A percentile compares a stretch with the other conserved stretches of the same genome.
These are phyloP conservation scores for Batkoa obscura DNA, from an alignment of 371 early-diverging fungal species.

Conservation along the genomic window DNA sequence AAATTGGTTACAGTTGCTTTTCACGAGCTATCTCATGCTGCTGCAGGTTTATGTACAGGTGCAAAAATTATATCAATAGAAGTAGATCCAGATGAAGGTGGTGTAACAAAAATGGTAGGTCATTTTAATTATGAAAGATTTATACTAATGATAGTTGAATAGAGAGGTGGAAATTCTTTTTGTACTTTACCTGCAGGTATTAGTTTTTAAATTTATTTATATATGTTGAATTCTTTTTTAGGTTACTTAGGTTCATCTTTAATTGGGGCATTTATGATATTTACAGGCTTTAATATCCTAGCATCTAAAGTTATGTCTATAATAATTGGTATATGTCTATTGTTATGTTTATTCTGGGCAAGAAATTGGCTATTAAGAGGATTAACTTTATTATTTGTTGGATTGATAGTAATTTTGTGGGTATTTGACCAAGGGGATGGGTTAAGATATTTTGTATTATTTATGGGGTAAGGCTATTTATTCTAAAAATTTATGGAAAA, in stretches of 20 bases:
- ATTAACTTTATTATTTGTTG: slow-evolving; percentile 63
- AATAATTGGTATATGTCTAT: slow-evolving; percentile 52
- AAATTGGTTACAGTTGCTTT: slow-evolving; percentile 68
- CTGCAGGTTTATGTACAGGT: slow-evolving; percentile 64
- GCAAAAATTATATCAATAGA: slow-evolving; percentile 79
- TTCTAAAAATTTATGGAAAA: not conserved
- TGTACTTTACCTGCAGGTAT: slow-evolving; percentile 49
- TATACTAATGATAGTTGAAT: not conserved
- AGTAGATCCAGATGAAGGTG: slow-evolving; percentile 86
- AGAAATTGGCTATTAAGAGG: slow-evolving; percentile 69
- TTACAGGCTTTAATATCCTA: slow-evolving; percentile 67
- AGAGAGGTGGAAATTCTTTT: slow-evolving; percentile 50
- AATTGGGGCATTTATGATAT: slow-evolving; percentile 75
- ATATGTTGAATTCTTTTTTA: not conserved
- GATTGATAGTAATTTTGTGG: slow-evolving; percentile 66
- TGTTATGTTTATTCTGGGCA: slow-evolving; percentile 65
- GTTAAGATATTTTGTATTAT: slow-evolving; percentile 70
- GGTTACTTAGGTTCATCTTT: slow-evolving; percentile 58
- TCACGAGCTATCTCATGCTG: slow-evolving; percentile 69
- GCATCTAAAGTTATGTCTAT: slow-evolving; percentile 72
- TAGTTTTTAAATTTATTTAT: not conserved
- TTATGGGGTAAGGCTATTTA: slow-evolving; percentile 44
- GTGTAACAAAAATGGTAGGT: slow-evolving; percentile 58
- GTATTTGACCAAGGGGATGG: slow-evolving; percentile 49
- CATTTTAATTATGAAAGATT: slow-evolving; percentile 11